phyloP scores from a whole-genome alignment of 208 protist species.

The Crithidia acanthocephali region DNA sequence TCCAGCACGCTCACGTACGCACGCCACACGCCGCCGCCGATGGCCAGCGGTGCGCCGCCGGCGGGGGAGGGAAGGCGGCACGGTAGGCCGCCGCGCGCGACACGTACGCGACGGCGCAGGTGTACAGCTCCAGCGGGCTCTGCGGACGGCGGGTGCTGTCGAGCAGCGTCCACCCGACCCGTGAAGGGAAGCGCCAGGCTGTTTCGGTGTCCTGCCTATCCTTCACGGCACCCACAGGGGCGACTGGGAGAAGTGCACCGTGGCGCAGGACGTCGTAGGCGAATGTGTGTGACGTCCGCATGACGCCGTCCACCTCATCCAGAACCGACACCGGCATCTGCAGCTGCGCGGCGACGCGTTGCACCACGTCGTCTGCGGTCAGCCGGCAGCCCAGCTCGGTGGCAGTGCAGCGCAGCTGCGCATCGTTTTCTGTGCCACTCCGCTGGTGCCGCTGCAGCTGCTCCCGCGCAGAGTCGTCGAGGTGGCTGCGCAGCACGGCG shows the following conservation, averaged over 20 bases:
- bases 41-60: background rate
- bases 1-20: conserved; percentile 18
- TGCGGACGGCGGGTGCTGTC: conserved; percentile 7
- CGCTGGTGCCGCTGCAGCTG: too few species aligned
- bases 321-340: conserved; percentile 15
- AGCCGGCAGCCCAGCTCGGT: background rate
- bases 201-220: background rate
- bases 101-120: conserved; percentile 7
- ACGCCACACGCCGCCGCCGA: background rate
- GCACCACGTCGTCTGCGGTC: background rate
- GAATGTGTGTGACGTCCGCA: conserved; percentile 4
- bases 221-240: too few species aligned
- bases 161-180: background rate
- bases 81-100: background rate
- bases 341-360: conserved; percentile 7
- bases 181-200: background rate
- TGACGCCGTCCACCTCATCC: conserved; percentile 10
- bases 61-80: background rate
- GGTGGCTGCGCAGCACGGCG: background rate
- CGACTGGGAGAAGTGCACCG: background rate
- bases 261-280: conserved; percentile 21
- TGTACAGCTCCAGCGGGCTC: conserved; percentile 23
- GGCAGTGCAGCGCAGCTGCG: background rate
- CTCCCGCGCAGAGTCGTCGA: background rate
- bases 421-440: background rate